phyloP scores from a whole-genome alignment of 164 flowering plant species.

The Chimonanthus salicifolius region DNA sequence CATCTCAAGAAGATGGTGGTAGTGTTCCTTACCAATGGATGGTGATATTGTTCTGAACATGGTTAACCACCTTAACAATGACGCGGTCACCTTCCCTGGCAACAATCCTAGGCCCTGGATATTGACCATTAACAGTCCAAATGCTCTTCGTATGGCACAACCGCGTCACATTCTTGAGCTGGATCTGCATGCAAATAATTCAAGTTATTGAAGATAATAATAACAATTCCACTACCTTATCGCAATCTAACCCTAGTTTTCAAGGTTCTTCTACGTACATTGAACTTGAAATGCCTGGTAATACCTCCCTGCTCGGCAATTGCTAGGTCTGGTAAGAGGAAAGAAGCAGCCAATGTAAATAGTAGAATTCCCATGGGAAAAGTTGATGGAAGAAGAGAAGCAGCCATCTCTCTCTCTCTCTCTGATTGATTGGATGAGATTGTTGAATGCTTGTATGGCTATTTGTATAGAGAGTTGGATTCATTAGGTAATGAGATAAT shows the following conservation, averaged over 20 bases:
- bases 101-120: conserved; percentile 40
- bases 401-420: conserved; percentile 18
- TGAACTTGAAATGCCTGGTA: conserved; percentile 40
- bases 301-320: conserved; percentile 16
- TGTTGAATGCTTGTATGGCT: neutral
- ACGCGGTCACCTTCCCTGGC: conserved; percentile 47
- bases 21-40: conserved; percentile 35
- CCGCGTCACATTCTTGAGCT: conserved; percentile 30
- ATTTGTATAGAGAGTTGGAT: neutral
- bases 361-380: conserved; percentile 2
- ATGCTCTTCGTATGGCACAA: conserved; percentile 35
- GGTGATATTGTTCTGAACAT: conserved; percentile 31
- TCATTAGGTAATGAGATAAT: conserved; percentile 2
- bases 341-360: conserved; percentile 7
- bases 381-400: conserved; percentile 6
- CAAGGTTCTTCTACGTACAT: conserved; percentile 18
- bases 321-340: conserved; percentile 15
- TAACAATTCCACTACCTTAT: neutral
- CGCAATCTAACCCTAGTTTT: neutral
- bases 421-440: neutral
- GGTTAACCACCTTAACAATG: conserved; percentile 37
- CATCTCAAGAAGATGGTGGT: neutral
- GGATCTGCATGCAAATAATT: conserved; percentile 22
- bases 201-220: neutral
- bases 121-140: conserved; percentile 38